These are phyloP conservation scores for Mycena maculata DNA, from an alignment of 768 basidiomycete genomes.

Conservation along the genomic window DNA sequence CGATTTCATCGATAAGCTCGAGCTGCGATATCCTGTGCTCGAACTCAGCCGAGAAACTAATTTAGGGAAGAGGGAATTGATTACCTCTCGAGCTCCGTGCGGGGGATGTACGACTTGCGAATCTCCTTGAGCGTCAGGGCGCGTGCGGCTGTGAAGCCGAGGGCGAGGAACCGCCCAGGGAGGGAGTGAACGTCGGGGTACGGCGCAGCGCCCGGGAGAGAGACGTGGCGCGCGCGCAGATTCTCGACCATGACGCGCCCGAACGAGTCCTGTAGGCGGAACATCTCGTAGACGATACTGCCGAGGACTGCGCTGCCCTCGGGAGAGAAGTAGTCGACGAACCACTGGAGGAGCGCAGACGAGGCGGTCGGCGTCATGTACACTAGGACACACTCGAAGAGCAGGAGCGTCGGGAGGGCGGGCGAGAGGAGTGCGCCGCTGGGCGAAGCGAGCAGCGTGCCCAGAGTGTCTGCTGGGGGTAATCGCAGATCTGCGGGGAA, in stretches of 20 bases:
- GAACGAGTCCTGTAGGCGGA: conserved; percentile 86
- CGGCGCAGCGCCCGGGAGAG: conserved; percentile 25
- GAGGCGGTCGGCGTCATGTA: conserved; percentile 80
- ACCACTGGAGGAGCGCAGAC: conserved; percentile 76
- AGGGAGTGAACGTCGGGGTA: conserved; percentile 32
- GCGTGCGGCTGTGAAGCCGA: conserved; percentile 64
- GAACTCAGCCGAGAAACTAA: conserved; percentile 5
- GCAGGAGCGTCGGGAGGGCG: conserved; percentile 78
- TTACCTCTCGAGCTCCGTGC: conserved; percentile 69
- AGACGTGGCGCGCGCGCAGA: conserved; percentile 52
- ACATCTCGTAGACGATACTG: conserved; percentile 92
- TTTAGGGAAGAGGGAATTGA: conserved; percentile 29
- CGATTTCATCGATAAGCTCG: conserved; percentile 93
- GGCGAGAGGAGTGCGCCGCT: conserved; percentile 62
- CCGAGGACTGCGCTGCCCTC: conserved; percentile 55
- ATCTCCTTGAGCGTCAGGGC: conserved; percentile 81
- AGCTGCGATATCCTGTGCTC: conserved; percentile 74
- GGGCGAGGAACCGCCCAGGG: conserved; percentile 66
- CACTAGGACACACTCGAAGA: conserved; percentile 94
- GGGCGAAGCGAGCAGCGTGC: conserved; percentile 47
- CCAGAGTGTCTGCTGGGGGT: conserved; percentile 62
- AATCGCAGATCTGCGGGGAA: conserved; percentile 82
- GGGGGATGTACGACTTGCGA: conserved; percentile 59
- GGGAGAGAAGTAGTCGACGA: conserved; percentile 63
- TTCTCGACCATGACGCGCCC: conserved; percentile 95